phyloP scores from a whole-genome alignment of 345 rosid genomes.

The Eucalyptus curtisii region DNA sequence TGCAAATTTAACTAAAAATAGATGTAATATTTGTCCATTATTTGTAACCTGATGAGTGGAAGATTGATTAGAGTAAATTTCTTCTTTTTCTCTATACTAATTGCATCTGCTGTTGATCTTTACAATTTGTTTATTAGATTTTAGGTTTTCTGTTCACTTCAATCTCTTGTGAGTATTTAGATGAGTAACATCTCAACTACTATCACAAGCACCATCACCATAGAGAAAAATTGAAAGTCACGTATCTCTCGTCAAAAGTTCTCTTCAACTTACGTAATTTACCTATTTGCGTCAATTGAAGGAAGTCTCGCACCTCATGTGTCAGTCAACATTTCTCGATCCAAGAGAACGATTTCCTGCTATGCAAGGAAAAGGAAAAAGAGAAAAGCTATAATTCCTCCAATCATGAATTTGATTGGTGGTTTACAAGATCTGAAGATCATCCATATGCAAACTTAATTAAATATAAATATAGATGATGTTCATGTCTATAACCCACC shows the following conservation, averaged over 20 bases:
- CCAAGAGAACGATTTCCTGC: not conserved
- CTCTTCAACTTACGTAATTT: not conserved
- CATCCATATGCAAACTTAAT: not conserved
- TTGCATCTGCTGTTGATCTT: not conserved
- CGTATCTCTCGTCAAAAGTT: not conserved
- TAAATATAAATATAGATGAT: not conserved
- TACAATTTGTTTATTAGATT: not conserved
- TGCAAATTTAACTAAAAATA: not conserved
- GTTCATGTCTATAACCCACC: not conserved
- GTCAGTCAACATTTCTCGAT: not conserved
- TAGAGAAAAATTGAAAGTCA: not conserved
- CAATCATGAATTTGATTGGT: not conserved
- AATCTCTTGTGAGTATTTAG: not conserved
- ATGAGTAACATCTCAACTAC: not conserved
- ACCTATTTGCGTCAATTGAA: not conserved
- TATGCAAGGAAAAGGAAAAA: not conserved
- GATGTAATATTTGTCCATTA: not conserved
- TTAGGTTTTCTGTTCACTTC: not conserved
- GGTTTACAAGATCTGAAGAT: not conserved
- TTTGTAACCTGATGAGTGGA: not conserved
- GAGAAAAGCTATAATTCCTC: not conserved
- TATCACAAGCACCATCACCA: not conserved
- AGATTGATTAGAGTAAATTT: not conserved
- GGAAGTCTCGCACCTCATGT: not conserved
- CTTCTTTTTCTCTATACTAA: not conserved